These are phyloP conservation scores for Achaetomiella virescens DNA, from an alignment of 495 filamentous ascomycete genomes.

Conservation along the genomic window DNA sequence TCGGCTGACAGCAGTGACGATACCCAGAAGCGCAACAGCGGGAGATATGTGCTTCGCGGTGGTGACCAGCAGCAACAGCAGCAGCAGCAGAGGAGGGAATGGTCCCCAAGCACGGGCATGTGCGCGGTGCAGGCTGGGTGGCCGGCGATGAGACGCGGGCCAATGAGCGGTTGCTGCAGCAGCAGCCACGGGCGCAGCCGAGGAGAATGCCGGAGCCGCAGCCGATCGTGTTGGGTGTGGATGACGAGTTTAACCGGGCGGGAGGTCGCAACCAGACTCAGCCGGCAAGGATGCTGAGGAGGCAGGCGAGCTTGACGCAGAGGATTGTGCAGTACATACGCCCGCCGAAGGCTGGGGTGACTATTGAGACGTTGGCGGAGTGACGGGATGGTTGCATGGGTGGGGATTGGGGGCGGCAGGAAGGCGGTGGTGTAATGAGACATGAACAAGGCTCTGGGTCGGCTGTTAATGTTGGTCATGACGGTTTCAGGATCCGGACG, in stretches of 20 bases:
- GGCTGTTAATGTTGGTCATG: too few species aligned
- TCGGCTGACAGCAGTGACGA: background rate
- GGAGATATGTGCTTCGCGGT: background rate
- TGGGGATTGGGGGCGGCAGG: background rate
- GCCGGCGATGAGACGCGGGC: background rate
- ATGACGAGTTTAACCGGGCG: background rate
- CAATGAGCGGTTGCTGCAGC: background rate
- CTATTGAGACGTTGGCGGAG: slow-evolving; percentile 5
- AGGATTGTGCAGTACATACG: slow-evolving; percentile 26
- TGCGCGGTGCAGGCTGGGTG: slow-evolving; percentile 15
- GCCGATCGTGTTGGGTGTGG: background rate
- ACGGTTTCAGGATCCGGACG: too few species aligned
- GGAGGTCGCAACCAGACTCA: slow-evolving; percentile 1
- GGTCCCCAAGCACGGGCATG: background rate
- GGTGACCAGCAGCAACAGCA: slow-evolving; percentile 4
- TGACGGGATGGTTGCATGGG: background rate
- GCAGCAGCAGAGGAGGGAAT: background rate
- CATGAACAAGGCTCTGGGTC: too few species aligned
- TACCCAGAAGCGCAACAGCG: slow-evolving; percentile 1
- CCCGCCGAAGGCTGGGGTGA: slow-evolving; percentile 9
- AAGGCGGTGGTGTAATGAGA: too few species aligned
- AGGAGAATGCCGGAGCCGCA: background rate
- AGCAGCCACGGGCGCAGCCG: background rate
- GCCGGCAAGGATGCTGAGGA: slow-evolving; percentile 15
- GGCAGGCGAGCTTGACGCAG: slow-evolving; percentile 25